Conservation (phyloP, 805 yeast genomes). For the Ogataea wickerhamii region DNA sequence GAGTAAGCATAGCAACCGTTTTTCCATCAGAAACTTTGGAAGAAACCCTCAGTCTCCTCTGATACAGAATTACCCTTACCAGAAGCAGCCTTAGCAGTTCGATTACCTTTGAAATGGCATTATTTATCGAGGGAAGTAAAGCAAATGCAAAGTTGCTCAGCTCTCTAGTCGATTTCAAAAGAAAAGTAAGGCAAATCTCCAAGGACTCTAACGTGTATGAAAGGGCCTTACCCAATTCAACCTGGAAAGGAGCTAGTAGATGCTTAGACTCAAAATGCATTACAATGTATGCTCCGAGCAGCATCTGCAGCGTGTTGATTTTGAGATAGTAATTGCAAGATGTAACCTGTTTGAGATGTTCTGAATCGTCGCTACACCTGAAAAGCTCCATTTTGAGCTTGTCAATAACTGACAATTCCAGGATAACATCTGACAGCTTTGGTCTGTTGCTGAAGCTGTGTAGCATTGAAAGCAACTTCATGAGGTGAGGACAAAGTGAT, state of each 20-base stretch:
- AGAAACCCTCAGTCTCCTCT: constrained; percentile 1
- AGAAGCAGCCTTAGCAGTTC: constrained; percentile 13
- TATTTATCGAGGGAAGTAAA: constrained; percentile 8
- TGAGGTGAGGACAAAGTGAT: constrained; percentile 16
- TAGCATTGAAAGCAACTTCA: constrained; percentile 19
- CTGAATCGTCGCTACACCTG: not conserved
- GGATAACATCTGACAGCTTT: constrained; percentile 21
- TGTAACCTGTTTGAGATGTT: not conserved
- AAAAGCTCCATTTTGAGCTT: not conserved
- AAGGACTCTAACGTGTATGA: not conserved
- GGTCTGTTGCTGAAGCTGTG: constrained; percentile 21
- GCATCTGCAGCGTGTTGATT: not conserved
- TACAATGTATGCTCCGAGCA: not conserved
- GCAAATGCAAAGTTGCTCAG: constrained; percentile 9
- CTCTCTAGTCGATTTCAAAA: constrained; percentile 1
- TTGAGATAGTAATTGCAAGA: not conserved
- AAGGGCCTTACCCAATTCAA: not conserved
- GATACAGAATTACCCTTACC: constrained; percentile 10
- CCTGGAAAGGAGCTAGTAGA: not conserved
- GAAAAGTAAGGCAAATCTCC: not conserved
- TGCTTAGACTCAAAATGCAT: constrained; percentile 1
- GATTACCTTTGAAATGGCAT: constrained; percentile 9
- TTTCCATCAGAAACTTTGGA: not conserved
- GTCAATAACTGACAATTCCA: constrained; percentile 5
- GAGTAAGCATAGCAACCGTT: too few relatives aligned